Evolutionary conservation across 1,284 basidiomycete genomes (phyloP), one percentile per base, ranked within the genome.

Genomic region (Tranzscheliella williamsii): DNA sequence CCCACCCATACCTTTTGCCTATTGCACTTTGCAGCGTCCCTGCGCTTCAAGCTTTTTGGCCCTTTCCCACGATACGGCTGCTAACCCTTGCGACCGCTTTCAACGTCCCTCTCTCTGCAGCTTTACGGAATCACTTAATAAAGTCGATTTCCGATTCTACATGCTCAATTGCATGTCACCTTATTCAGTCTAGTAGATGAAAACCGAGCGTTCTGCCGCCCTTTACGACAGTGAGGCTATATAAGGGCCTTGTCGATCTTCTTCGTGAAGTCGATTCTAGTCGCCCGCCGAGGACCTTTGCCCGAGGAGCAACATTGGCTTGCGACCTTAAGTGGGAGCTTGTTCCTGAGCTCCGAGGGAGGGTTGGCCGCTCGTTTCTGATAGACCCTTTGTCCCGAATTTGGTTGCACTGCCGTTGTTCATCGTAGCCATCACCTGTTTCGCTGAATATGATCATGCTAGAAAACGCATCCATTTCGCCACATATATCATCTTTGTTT

Each of bases 91-190:
- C 20, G 20, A 18, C n/a, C 24, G 8, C 24, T n/a, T 23, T 36
- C 26, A 27, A 4, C 24, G 27, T 37, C 32, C 24, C n/a, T 27
- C 18, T 22, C 30, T 48, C 47, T 29, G 24, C 65, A 68, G 65
- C 69, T 72, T 72, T 69, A 72, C 69, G 67, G 69, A 72, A 72
- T 72, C 69, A 72, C 69, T 72, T 72, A 72, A 72, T 72, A 72
- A 67, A 72, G 69, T 72, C 57, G 69, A 72, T 72, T 50, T 67
- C 69, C 69, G 67, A 69, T 72, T 62, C 67, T 68, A 64, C 67
- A 67, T 69, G 67, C 69, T 67, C 66, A 67, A 72, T 67, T 63
- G 66, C 66, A 69, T 69, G 69, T 66, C 69, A 72, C 69, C 67
- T 61, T 67, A 67, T 67, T 72, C 69, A 72, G 46, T 64, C 69